Base-by-base conservation (phyloP, 2,329 filamentous ascomycete genomes). In the Aspergillus carbonarius region DNA sequence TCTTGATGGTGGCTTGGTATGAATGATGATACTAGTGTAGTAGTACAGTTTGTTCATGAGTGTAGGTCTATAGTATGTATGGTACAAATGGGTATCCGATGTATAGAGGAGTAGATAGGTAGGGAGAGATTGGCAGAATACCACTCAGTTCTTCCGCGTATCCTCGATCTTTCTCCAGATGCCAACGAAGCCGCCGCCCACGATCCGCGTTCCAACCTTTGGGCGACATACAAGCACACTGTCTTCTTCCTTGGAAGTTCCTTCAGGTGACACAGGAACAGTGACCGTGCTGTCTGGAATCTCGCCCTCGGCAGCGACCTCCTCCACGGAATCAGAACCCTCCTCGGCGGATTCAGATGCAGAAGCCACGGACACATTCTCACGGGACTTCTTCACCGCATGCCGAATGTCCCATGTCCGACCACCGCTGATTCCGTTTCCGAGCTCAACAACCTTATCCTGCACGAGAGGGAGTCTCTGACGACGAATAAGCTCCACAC, bases 401-500 rank as follows among this genome's bases (percentile, higher is more conserved):
- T 76, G 65, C 32, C 78, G 73, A 6, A 82, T 74, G 68, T 81
- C 78, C 79, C 79, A 82, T 15, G 74, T 60, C 4, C 78, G 72
- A n/a, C 79, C 79, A 49, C 72, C 76, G 32, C 76, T 81, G 17
- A 81, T 72, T 0, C 77, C 79, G 18, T 73, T 70, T 0, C 79
- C 79, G 7, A 81, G 65, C 61, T 81, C 79, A 15, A 81, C 70
- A 4, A 76, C 77, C 60, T 73, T 74, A 48, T 81, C 78, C 59
- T 79, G 70, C 8, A 74, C 62, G 47, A 87, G 79, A 0, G 85
- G 84, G 54, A 91, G 76, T 2, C 73, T 74, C 12, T 83, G 76
- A 27, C 81, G 74, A 58, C 81, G 82, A 32, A 86, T 82, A 39
- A 78, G 72, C 47, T 82, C 75, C 27, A 88, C 78, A 59, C 88